Evolutionary conservation across 495 filamentous ascomycete genomes (phyloP).

Genomic region (Halenospora varia): DNA sequence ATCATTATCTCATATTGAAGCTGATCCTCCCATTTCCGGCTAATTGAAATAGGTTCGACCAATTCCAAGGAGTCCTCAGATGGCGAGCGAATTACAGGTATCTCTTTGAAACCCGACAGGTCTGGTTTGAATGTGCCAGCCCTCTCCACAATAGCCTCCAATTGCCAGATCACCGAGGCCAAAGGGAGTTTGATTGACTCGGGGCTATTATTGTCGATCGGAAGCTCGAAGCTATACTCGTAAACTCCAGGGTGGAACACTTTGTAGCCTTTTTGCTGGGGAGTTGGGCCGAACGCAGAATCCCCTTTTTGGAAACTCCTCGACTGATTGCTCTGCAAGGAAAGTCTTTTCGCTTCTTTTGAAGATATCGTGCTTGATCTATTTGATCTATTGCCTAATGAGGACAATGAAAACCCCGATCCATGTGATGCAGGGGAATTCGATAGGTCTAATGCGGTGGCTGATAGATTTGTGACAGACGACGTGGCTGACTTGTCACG

Average conservation of each 20-base stretch:
- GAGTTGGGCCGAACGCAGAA: constrained; percentile 46
- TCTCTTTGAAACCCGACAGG: constrained; percentile 77
- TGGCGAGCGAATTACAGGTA: constrained; percentile 81
- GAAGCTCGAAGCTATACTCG: constrained; percentile 91
- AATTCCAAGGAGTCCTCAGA: constrained; percentile 90
- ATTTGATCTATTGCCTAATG: constrained; percentile 15
- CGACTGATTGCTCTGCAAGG: constrained; percentile 74
- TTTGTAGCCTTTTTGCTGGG: constrained; percentile 84
- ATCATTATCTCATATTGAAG: constrained; percentile 98
- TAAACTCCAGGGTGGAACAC: constrained; percentile 88
- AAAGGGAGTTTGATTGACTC: constrained; percentile 91
- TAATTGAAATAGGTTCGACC: constrained; percentile 95
- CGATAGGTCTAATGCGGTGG: constrained; percentile 31
- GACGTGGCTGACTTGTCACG: constrained; percentile 23
- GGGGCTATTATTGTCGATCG: constrained; percentile 85
- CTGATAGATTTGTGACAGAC: constrained; percentile 32
- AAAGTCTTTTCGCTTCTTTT: constrained; percentile 58
- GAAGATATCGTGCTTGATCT: constrained; percentile 28
- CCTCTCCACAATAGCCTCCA: constrained; percentile 85
- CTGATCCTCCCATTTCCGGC: constrained; percentile 95
- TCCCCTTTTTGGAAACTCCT: constrained; percentile 87
- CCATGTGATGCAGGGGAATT: background rate
- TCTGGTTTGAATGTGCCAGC: constrained; percentile 92
- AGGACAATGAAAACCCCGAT: constrained; percentile 7
- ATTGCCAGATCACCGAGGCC: constrained; percentile 81